A percentile compares a stretch with the other conserved stretches of the same genome.
Conservation (phyloP, 2,329 filamentous ascomycete species). For the Colletotrichum sp. region DNA sequence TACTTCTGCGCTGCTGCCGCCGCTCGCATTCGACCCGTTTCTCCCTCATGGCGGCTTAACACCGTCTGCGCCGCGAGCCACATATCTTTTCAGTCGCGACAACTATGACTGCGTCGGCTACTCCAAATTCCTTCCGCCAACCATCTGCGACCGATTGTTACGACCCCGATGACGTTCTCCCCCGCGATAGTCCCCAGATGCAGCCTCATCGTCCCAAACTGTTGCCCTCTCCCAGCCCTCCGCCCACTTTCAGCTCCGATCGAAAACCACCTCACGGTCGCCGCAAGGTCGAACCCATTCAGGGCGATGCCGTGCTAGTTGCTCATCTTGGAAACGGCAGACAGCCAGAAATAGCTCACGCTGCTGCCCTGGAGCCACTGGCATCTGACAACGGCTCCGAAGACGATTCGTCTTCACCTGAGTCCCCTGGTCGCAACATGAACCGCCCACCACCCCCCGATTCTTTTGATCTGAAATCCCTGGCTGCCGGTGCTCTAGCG, state of each 20-base stretch:
- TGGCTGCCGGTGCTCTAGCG: conserved; percentile 36
- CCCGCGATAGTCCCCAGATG: conserved; percentile 44
- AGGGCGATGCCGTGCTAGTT: conserved; percentile 73
- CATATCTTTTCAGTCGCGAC: conserved; percentile 29
- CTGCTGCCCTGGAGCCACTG: conserved; percentile 60
- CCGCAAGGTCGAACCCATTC: conserved; percentile 59
- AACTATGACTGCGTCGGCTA: conserved; percentile 46
- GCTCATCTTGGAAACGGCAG: conserved; percentile 67
- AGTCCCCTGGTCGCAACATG: conserved; percentile 14
- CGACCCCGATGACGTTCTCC: conserved; percentile 49
- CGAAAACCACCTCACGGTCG: conserved; percentile 57
- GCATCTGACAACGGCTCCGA: conserved; percentile 31
- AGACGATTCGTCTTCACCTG: conserved; percentile 18
- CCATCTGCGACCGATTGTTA: conserved; percentile 39
- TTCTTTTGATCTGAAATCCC: conserved; percentile 31
- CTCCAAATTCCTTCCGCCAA: conserved; percentile 35
- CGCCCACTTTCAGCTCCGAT: conserved; percentile 40
- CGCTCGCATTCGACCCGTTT: neutral
- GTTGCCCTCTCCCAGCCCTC: conserved; percentile 51
- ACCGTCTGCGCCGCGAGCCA: conserved; percentile 16
- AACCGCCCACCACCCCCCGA: neutral
- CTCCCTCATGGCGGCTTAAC: conserved; percentile 36
- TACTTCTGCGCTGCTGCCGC: neutral
- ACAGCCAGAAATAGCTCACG: conserved; percentile 66
- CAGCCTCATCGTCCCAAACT: conserved; percentile 22